Evolutionary conservation across 192 early-diverging fungal genomes (phyloP).

Genomic region (Dimargaris xerosporica): DNA sequence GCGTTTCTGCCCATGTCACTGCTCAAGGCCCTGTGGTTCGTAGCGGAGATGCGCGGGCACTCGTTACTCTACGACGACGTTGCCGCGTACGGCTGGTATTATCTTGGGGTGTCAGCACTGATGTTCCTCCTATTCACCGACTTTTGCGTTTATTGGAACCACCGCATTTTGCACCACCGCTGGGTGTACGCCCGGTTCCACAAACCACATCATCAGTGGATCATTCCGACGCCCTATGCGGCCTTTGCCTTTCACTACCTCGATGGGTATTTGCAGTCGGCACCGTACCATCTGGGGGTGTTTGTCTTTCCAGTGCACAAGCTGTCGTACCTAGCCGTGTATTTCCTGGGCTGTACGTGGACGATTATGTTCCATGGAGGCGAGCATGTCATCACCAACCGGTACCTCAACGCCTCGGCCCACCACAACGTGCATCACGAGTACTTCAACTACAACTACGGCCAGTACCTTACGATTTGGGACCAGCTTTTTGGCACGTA

Average conservation of each 20-base stretch:
- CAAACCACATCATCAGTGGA: constrained; percentile 79
- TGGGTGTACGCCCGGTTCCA: constrained; percentile 77
- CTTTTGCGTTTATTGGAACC: constrained; percentile 92
- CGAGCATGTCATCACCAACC: constrained; percentile 49
- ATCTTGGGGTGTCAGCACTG: constrained; percentile 43
- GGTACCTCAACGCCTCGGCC: constrained; percentile 71
- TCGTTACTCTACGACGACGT: constrained; percentile 67
- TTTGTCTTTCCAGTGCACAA: constrained; percentile 86
- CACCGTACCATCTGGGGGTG: constrained; percentile 89
- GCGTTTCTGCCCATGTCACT: constrained; percentile 69
- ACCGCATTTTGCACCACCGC: constrained; percentile 85
- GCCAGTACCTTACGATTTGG: constrained; percentile 95
- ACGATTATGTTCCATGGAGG: constrained; percentile 96
- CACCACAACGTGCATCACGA: constrained; percentile 95
- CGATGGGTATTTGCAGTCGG: constrained; percentile 88
- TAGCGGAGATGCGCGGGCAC: constrained; percentile 78
- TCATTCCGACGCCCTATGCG: constrained; percentile 87
- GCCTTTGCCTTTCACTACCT: constrained; percentile 90
- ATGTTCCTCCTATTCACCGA: constrained; percentile 87
- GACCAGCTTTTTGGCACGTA: constrained; percentile 54
- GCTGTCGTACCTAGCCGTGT: constrained; percentile 75
- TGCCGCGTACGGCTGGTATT: constrained; percentile 54
- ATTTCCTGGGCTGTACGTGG: constrained; percentile 84
- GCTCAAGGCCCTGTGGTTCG: constrained; percentile 81
- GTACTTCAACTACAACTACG: constrained; percentile 99